Conservation (phyloP, 1,284 basidiomycete species). For the Moniliophthora roreri region DNA sequence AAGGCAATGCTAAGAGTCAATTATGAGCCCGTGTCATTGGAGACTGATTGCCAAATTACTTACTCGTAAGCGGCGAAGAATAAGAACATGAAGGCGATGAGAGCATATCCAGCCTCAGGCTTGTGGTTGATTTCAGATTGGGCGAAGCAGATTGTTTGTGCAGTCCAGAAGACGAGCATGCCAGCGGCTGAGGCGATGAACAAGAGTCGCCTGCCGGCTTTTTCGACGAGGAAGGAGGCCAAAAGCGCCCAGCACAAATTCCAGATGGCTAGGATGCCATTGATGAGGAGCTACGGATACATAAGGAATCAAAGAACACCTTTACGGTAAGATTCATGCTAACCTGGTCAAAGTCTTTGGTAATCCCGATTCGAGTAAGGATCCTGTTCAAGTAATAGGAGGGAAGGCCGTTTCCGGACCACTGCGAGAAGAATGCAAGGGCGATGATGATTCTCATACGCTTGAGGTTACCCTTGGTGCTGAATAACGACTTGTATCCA, state of each 20-base stretch:
- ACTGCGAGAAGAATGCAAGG: constrained; percentile 72
- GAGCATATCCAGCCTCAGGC: constrained; percentile 54
- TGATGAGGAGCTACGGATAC: constrained; percentile 54
- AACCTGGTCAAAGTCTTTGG: constrained; percentile 54
- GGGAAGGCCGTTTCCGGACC: constrained; percentile 75
- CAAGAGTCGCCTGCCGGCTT: constrained; percentile 60
- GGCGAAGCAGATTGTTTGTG: constrained; percentile 74
- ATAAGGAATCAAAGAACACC: neutral
- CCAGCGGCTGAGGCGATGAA: constrained; percentile 63
- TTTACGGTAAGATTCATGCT: neutral
- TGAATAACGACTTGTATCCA: constrained; percentile 61
- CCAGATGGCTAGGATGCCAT: constrained; percentile 76
- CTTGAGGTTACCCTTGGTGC: constrained; percentile 62
- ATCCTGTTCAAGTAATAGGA: constrained; percentile 77
- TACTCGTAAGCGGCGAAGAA: constrained; percentile 71
- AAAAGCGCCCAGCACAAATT: constrained; percentile 63
- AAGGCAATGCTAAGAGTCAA: constrained; percentile 54
- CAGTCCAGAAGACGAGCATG: constrained; percentile 69
- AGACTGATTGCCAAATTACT: constrained; percentile 21
- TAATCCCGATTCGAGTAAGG: constrained; percentile 71
- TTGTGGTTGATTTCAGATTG: constrained; percentile 48
- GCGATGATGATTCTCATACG: constrained; percentile 70
- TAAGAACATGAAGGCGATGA: constrained; percentile 78
- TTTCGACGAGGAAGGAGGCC: constrained; percentile 60
- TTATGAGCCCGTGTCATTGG: constrained; percentile 1